Evolutionary conservation across 2,329 filamentous ascomycete genomes (phyloP), one percentile per base, ranked within the genome.

Genomic region (Orbilia ellipsospora): DNA sequence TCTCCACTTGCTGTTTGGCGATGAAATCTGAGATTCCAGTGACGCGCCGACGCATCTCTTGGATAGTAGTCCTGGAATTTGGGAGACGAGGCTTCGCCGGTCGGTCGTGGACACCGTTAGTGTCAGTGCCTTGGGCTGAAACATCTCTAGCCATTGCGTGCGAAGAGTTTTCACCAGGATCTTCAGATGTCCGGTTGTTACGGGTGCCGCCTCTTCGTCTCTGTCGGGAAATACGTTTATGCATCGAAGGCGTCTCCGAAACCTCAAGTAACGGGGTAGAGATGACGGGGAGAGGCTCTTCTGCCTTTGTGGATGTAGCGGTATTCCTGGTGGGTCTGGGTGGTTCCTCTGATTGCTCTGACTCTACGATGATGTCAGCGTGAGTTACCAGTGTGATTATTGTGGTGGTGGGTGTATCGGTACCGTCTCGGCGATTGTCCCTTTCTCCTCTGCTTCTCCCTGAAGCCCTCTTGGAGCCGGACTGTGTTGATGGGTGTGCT

Each of bases 21-120:
- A 97, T 97, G 80, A 94, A 97, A 79, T 95, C 93, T 73, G 96
- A 86, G 81, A 97, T 96, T 18, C 88, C 91, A 2, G 91, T 88
- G 4, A 94, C 92, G 8, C 93, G 90, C 78, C 92, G 89, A 83
- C 92, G 92, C 88, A 96, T 93, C 80, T 97, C 93, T 73, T 90
- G 90, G 89, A 96, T 92, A 28, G 90, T 94, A 69, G 93, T 88
- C 81, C 92, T 93, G 78, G 77, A 85, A 86, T 82, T 87, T 87
- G 59, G 85, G 84, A 69, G 84, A 82, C 79, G 87, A 87, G 36
- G 84, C 83, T 79, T 88, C 89, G 70, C 84, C 84, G 78, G 81
- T 80, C 55, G 79, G 66, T 87, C 85, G 78, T 89, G 90, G 78
- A 85, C 82, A 55, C 88, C 85, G 54, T 80, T 77, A 6, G 62